phyloP scores from a whole-genome alignment of 2,329 filamentous ascomycete genomes.

The Neurospora sp. region DNA sequence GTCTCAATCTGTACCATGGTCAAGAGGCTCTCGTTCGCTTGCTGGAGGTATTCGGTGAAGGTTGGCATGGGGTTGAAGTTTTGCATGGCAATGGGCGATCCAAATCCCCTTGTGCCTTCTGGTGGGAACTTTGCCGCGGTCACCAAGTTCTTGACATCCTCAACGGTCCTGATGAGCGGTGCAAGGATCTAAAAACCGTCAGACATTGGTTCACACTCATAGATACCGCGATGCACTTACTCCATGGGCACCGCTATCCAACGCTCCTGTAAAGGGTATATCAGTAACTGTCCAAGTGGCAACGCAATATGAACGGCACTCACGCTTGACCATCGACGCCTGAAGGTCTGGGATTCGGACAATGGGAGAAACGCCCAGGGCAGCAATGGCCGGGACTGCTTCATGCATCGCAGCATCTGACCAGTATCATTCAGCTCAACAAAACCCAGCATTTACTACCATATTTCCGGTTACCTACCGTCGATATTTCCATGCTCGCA shows the following conservation, averaged over 20 bases:
- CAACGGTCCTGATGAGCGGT: conserved; percentile 43
- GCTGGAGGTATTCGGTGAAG: conserved; percentile 45
- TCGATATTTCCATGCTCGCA: conserved; percentile 49
- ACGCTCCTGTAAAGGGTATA: conserved; percentile 31
- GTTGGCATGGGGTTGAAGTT: conserved; percentile 37
- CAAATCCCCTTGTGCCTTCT: conserved; percentile 42
- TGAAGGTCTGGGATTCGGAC: conserved; percentile 49
- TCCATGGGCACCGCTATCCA: conserved; percentile 49
- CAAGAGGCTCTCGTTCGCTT: conserved; percentile 46
- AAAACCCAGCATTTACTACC: neutral
- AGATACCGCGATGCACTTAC: conserved; percentile 23
- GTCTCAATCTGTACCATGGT: conserved; percentile 63
- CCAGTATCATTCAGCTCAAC: conserved; percentile 1
- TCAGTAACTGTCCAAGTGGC: conserved; percentile 14
- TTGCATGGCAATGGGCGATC: conserved; percentile 44
- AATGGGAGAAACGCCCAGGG: conserved; percentile 43
- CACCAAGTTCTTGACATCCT: conserved; percentile 42
- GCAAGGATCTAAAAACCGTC: conserved; percentile 32
- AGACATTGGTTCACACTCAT: neutral
- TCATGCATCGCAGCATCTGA: conserved; percentile 48
- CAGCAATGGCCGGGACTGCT: conserved; percentile 45
- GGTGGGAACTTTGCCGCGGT: conserved; percentile 47
- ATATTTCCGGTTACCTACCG: conserved; percentile 23
- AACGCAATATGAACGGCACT: conserved; percentile 15
- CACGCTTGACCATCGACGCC: conserved; percentile 47